Evolutionary conservation across 176 grass and related monocot genomes (phyloP), one percentile per base, ranked within the genome.

Genomic region (Poa pratensis): DNA sequence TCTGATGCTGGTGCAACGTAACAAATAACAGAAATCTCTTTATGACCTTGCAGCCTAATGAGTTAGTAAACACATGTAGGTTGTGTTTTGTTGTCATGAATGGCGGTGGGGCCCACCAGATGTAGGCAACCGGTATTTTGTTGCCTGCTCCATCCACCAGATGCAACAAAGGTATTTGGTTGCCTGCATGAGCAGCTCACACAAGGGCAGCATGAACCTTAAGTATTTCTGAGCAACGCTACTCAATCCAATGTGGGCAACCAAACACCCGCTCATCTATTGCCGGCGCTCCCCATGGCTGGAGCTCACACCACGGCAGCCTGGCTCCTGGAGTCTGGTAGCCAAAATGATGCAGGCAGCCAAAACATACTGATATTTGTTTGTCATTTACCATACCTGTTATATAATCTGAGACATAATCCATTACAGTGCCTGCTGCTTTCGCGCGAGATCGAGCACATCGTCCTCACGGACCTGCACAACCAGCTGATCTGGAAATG

Each of bases 381-480:
- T 58, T 58, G 55, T 80, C 30, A 65, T 67, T 65, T 84, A 89
- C 43, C 69, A 80, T 40, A 27, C 55, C 24, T 72, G 57, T 51
- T 85, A 68, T 69, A 49, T 46, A 55, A 59, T 81, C 18, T 10
- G 67, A 39, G 6, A 49, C 46, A 50, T 86, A 26, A 39, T 22
- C 53, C 70, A 63, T 48, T 30, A 22, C 23, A 52, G 30, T 43
- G 42, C 17, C 51, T 53, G 51, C 51, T 18, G 51, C 51, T 19
- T 6, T 53, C 14, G 51, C 51, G 1, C 5, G 17, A 18, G 51
- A 53, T 53, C 17, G 5, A 53, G 51, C 51, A 53, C 51, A 53
- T 17, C 16, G 17, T 53, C 5, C 51, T 18, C 49, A 51, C 17
- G 16, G 17, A 53, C 51, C 51, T 18, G 51, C 51, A 16, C 6